Evolutionary conservation across 108 stramenopile species (phyloP).

Genomic region (Stephanodiscus triporus): DNA sequence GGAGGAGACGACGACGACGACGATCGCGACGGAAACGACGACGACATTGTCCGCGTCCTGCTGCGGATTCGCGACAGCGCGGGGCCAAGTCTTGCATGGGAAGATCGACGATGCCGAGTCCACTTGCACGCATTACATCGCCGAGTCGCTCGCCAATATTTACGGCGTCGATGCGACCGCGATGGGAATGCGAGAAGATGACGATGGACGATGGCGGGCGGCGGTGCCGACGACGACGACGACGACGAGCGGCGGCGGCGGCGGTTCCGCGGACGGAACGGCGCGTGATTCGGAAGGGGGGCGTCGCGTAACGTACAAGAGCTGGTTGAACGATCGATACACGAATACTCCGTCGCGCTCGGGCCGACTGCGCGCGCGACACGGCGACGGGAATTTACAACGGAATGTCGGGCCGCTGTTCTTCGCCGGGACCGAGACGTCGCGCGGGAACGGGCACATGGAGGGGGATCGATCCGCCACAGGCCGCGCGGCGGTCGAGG

Average conservation of each 20-base stretch:
- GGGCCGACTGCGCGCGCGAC: slow-evolving; percentile 10
- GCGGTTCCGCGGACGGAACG: slow-evolving; percentile 6
- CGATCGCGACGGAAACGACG: too few species aligned
- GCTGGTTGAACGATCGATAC: slow-evolving; percentile 18
- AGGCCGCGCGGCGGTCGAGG: slow-evolving; percentile 21
- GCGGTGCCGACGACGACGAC: not conserved
- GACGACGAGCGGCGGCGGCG: not conserved
- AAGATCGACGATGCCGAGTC: not conserved
- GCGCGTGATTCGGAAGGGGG: slow-evolving; percentile 16
- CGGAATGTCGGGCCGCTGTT: slow-evolving; percentile 16
- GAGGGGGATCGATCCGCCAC: slow-evolving; percentile 27
- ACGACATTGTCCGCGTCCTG: too few species aligned
- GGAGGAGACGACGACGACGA: slow-evolving; percentile 22
- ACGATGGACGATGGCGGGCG: too few species aligned
- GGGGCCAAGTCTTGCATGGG: slow-evolving; percentile 7
- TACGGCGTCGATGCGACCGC: slow-evolving; percentile 10
- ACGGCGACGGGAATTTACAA: slow-evolving; percentile 14
- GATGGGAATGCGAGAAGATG: slow-evolving; percentile 20
- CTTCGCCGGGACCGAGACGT: slow-evolving; percentile 33
- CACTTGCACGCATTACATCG: slow-evolving; percentile 11
- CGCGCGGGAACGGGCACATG: slow-evolving; percentile 12
- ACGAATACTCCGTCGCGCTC: slow-evolving; percentile 10
- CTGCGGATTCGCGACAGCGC: too few species aligned
- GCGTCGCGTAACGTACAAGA: slow-evolving; percentile 25
- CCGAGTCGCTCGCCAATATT: slow-evolving; percentile 16